These are phyloP conservation scores for Cladobotryum protrusum DNA, from an alignment of 2,329 filamentous ascomycete genomes.

Conservation along the genomic window DNA sequence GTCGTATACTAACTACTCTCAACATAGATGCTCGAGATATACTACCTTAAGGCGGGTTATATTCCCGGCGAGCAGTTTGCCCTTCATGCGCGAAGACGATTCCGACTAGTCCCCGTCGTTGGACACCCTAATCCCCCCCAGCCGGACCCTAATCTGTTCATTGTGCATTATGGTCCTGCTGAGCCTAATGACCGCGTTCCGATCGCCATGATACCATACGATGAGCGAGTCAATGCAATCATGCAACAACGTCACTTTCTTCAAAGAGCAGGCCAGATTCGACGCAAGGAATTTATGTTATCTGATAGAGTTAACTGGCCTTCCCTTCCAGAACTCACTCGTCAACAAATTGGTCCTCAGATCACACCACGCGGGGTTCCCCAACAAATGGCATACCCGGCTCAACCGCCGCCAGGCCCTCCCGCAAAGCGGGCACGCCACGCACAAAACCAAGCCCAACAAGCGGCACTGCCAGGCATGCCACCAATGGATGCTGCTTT, in stretches of 20 bases:
- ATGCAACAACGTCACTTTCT: conserved; percentile 58
- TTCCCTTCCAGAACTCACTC: conserved; percentile 56
- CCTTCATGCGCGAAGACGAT: conserved; percentile 74
- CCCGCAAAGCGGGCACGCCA: conserved; percentile 51
- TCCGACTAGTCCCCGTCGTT: conserved; percentile 71
- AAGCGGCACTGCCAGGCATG: conserved; percentile 25
- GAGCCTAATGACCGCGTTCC: conserved; percentile 70
- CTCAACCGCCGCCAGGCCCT: conserved; percentile 44
- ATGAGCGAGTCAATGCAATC: conserved; percentile 53
- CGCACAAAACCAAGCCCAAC: conserved; percentile 34
- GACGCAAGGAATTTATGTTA: conserved; percentile 91
- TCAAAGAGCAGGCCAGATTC: conserved; percentile 71
- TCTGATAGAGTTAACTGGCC: conserved; percentile 89
- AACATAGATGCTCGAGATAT: conserved; percentile 76
- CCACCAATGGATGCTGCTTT: conserved; percentile 41
- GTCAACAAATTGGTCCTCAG: conserved; percentile 45
- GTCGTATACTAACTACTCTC: conserved; percentile 10
- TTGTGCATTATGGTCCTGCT: conserved; percentile 80
- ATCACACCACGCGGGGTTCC: conserved; percentile 44
- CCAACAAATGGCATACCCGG: conserved; percentile 57
- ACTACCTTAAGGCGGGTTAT: conserved; percentile 75
- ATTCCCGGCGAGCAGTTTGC: conserved; percentile 68
- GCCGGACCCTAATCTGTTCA: conserved; percentile 78
- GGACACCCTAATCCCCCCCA: conserved; percentile 63
- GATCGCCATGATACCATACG: conserved; percentile 57